Evolutionary conservation across 2,329 filamentous ascomycete species (phyloP).

Genomic region (Phyllosticta ampelicida): DNA sequence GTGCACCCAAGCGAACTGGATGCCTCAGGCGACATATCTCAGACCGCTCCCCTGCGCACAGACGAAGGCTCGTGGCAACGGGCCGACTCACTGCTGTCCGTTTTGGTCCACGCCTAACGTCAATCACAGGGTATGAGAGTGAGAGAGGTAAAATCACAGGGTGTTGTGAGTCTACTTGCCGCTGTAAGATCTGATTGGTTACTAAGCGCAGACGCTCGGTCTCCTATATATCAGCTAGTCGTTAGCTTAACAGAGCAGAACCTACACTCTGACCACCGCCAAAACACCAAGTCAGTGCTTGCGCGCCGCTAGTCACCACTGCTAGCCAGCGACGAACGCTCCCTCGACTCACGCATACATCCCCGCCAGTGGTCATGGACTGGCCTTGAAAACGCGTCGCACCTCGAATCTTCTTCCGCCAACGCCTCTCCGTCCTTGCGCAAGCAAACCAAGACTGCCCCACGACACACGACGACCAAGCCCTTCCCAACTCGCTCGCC

Average conservation of each 20-base stretch:
- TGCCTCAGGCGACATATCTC: background rate
- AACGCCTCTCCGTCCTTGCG: background rate
- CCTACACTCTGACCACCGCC: background rate
- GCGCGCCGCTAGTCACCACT: background rate
- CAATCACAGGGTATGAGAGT: constrained; percentile 5
- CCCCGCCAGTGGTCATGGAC: constrained; percentile 8
- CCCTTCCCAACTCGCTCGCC: background rate
- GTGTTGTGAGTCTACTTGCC: no score
- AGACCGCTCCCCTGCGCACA: background rate
- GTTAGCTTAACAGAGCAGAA: background rate
- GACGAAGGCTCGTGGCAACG: background rate
- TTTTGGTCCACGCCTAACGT: constrained; percentile 7
- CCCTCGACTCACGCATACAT: background rate
- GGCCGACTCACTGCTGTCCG: background rate
- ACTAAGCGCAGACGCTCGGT: no score
- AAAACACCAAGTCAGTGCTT: background rate
- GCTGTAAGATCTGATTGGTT: no score
- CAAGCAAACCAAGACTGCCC: background rate
- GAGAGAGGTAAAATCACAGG: no score
- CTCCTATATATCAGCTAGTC: no score
- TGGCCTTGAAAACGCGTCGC: constrained; percentile 5
- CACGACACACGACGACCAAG: background rate
- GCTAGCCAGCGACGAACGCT: background rate
- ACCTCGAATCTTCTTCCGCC: background rate
- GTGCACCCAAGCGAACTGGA: background rate